Conservation (phyloP, 139 green algal genomes). For the Ostreobium quekettii region DNA sequence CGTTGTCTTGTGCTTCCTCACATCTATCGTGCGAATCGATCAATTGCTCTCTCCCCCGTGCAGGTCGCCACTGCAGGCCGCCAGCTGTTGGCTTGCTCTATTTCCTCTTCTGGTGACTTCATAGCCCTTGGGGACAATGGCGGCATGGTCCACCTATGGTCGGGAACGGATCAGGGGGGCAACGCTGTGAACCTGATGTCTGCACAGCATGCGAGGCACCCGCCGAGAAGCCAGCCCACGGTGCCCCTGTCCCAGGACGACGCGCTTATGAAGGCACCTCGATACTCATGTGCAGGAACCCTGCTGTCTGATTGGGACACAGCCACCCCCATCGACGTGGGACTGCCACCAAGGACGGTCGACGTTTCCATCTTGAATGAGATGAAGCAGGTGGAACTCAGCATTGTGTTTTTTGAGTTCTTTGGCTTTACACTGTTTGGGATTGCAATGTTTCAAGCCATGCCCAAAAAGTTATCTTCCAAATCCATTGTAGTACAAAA, state of each 20-base stretch:
- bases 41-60: background rate
- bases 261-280: no score
- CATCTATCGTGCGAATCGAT: no score
- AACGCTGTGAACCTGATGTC: background rate
- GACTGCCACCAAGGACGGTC: slow-evolving; percentile 52
- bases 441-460: background rate
- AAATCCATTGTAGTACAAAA: no score
- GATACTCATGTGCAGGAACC: no score
- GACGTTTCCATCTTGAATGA: slow-evolving; percentile 41
- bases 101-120: background rate
- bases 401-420: background rate
- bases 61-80: background rate
- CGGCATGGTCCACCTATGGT: background rate
- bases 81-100: background rate
- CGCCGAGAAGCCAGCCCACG: no score
- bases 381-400: slow-evolving; percentile 39
- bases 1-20: no score
- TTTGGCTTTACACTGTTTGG: background rate
- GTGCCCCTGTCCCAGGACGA: no score
- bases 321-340: slow-evolving; percentile 29
- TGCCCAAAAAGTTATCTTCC: background rate
- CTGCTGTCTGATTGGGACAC: slow-evolving; percentile 50
- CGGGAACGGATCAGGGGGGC: background rate
- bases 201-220: background rate
- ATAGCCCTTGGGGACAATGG: background rate